Evolutionary conservation across 176 grass and related monocot species (phyloP).

Genomic region (Thinopyrum elongatum): DNA sequence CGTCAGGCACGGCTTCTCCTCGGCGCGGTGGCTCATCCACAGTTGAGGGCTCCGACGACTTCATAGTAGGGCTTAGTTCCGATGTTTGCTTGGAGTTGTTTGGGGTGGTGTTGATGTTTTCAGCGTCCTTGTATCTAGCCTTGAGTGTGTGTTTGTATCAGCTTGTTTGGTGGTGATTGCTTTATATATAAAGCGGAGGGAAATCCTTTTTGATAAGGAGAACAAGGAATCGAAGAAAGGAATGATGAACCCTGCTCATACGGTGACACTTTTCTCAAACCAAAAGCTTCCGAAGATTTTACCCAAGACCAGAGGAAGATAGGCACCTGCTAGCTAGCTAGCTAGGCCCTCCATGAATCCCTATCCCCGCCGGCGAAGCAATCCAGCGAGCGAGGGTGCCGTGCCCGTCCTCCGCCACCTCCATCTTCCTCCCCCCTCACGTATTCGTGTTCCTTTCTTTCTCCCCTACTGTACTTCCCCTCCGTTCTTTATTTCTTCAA

Average conservation of each 20-base stretch:
- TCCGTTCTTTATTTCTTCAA: background rate
- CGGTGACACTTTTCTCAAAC: background rate
- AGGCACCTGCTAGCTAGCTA: background rate
- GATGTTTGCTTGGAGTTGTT: too few species aligned
- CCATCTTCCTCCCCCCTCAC: background rate
- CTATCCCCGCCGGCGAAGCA: conserved; percentile 1
- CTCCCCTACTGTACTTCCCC: background rate
- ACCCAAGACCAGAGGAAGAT: background rate
- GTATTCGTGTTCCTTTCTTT: conserved; percentile 19
- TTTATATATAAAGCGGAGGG: too few species aligned
- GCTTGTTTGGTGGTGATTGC: too few species aligned
- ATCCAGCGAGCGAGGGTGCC: background rate
- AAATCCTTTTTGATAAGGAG: too few species aligned
- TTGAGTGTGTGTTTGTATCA: too few species aligned
- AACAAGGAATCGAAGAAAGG: background rate
- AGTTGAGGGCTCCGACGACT: too few species aligned
- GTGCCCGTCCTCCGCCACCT: background rate
- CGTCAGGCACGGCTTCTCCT: too few species aligned
- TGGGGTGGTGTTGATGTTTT: too few species aligned
- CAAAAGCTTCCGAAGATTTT: background rate
- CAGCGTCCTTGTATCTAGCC: too few species aligned
- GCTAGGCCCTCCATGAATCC: background rate
- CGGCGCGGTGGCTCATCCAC: too few species aligned
- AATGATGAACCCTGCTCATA: background rate
- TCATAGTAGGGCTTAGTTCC: too few species aligned